Percentiles rank a stretch among this genome's conserved stretches.
These are phyloP conservation scores for Galerina sulciceps DNA, from an alignment of 768 basidiomycete genomes.

Conservation along the genomic window DNA sequence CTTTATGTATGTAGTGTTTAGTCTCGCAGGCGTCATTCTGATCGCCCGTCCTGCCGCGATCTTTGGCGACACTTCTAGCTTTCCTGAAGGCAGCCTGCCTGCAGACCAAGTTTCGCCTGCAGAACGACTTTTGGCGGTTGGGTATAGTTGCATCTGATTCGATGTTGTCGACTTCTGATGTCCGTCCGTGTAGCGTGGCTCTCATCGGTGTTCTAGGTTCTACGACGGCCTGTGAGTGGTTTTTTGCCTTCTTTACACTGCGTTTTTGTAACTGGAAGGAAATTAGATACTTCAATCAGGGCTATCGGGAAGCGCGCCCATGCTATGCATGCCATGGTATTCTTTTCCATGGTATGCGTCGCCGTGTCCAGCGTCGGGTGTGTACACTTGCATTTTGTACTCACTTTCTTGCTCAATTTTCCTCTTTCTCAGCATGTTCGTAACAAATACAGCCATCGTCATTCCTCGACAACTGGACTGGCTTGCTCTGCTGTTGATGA, in stretches of 20 bases:
- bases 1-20: slow-evolving; percentile 50
- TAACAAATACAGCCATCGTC: slow-evolving; percentile 42
- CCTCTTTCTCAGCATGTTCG: slow-evolving; percentile 41
- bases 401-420: not conserved
- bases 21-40: slow-evolving; percentile 76
- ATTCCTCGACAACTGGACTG: slow-evolving; percentile 51
- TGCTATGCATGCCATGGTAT: slow-evolving; percentile 71
- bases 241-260: not conserved
- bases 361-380: slow-evolving; percentile 39
- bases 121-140: slow-evolving; percentile 42
- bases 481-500: slow-evolving; percentile 50
- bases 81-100: slow-evolving; percentile 22
- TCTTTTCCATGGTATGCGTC: slow-evolving; percentile 65
- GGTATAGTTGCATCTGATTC: not conserved
- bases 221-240: slow-evolving; percentile 67
- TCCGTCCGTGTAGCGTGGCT: slow-evolving; percentile 45
- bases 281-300: slow-evolving; percentile 47
- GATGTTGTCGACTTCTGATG: not conserved
- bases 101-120: slow-evolving; percentile 31
- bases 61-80: slow-evolving; percentile 51
- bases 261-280: not conserved
- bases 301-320: slow-evolving; percentile 79
- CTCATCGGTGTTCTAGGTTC: slow-evolving; percentile 67
- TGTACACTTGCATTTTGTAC: slow-evolving; percentile 14
- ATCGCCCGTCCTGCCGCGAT: slow-evolving; percentile 80